Percentiles rank a stretch among this genome's conserved stretches.
Conservation (phyloP, 225 moss, liverwort and hornwort genomes). For the Polytrichum commune region DNA sequence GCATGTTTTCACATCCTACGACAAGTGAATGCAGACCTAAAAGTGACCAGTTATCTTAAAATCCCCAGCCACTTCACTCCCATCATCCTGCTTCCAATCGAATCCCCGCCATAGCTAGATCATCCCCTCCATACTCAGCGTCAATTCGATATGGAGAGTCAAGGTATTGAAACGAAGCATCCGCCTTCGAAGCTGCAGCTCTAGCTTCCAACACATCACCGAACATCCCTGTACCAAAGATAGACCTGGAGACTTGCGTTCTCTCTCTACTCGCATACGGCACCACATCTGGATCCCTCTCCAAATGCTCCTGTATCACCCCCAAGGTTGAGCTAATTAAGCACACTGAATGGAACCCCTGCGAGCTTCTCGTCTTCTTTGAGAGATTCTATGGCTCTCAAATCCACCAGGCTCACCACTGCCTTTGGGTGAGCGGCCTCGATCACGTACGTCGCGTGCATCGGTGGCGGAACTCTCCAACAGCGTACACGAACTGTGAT, state of each 20-base stretch:
- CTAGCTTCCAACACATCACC: conserved; percentile 52
- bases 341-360: conserved; percentile 22
- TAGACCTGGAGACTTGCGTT: conserved; percentile 24
- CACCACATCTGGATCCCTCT: conserved; percentile 35
- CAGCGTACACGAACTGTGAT: conserved; percentile 40
- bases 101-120: conserved; percentile 10
- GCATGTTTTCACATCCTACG: too few relatives aligned
- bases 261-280: conserved; percentile 41
- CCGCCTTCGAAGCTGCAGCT: conserved; percentile 33
- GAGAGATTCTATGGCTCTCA: conserved; percentile 21
- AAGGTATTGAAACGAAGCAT: conserved; percentile 39
- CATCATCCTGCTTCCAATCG: background rate
- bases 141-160: conserved; percentile 36
- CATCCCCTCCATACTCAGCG: conserved; percentile 16
- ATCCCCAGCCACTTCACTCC: too few relatives aligned
- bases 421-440: conserved; percentile 36
- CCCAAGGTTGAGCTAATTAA: conserved; percentile 34
- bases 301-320: conserved; percentile 36
- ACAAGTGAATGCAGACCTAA: too few relatives aligned
- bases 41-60: too few relatives aligned
- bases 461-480: conserved; percentile 44
- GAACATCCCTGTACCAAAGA: conserved; percentile 47
- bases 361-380: conserved; percentile 46
- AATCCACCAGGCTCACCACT: conserved; percentile 49
- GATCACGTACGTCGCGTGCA: conserved; percentile 40